phyloP scores from a whole-genome alignment of 352 stramenopile genomes.

The Elongisporangium undulatum region DNA sequence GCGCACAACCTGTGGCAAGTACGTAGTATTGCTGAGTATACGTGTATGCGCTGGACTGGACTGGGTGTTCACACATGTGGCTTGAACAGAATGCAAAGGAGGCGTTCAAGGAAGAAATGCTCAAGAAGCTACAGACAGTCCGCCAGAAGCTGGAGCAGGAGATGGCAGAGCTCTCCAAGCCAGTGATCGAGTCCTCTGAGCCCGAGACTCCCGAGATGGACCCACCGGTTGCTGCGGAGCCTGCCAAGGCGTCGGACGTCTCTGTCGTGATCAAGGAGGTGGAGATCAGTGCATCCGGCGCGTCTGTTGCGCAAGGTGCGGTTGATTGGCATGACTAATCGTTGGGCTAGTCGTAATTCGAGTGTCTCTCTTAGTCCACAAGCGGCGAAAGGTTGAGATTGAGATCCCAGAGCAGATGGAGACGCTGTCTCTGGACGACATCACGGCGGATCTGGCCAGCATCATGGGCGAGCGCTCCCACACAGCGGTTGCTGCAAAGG shows the following conservation, averaged over 20 bases:
- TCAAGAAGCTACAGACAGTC: slow-evolving; percentile 40
- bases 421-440: slow-evolving; percentile 48
- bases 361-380: slow-evolving; percentile 14
- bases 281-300: slow-evolving; percentile 5
- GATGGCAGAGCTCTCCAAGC: slow-evolving; percentile 33
- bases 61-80: background rate
- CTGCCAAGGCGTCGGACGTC: slow-evolving; percentile 5
- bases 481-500: slow-evolving; percentile 16
- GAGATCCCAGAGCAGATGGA: slow-evolving; percentile 38
- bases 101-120: slow-evolving; percentile 47
- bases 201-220: slow-evolving; percentile 6
- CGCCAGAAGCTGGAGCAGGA: slow-evolving; percentile 41
- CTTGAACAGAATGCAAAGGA: slow-evolving; percentile 40
- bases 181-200: slow-evolving; percentile 10
- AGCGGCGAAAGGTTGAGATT: slow-evolving; percentile 42
- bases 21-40: background rate
- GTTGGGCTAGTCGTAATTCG: background rate
- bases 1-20: slow-evolving; percentile 61
- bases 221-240: slow-evolving; percentile 4
- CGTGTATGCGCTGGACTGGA: background rate
- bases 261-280: slow-evolving; percentile 12
- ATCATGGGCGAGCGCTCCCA: slow-evolving; percentile 41
- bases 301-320: background rate
- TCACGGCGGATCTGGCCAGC: slow-evolving; percentile 46
- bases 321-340: background rate